Evolutionary conservation across 306 rosid genomes (phyloP), one percentile per base, ranked within the genome.

Genomic region (Fagus sylvatica): DNA sequence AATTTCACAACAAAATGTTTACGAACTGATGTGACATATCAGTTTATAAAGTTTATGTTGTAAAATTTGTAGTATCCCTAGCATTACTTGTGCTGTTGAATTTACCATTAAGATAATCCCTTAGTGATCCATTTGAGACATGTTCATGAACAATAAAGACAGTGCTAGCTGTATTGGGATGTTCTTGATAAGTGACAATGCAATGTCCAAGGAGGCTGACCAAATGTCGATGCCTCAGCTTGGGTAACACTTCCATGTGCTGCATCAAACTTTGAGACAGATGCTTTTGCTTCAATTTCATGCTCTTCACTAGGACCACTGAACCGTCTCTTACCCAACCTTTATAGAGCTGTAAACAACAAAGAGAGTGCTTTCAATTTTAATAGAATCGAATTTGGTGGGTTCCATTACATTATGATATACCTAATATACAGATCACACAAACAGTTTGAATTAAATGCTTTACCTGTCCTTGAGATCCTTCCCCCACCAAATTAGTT

Each of bases 161-260:
- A 12, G 89, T 76, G 79, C 82, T 79, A 74, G 78, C 71, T n/a
- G 81, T 42, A 69, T 84, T 89, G 55, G 92, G 86, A 72, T 80
- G 90, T 68, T 88, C 98, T 72, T 82, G 85, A 65, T 71, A 51
- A 77, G 88, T 83, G 71, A 88, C 75, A 55, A 80, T 67, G 79
- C 87, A 80, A 71, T 95, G 97, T 37, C 98, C 98, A 13, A 95
- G 74, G 72, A 95, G 85, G 79, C 98, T 92, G 71, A 92, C 98
- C 85, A 95, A 80, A 87, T 95, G 85, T 75, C 88, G 78, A 54
- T 95, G 97, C 88, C 98, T 89, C 62, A 92, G 82, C 85, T 85
- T 79, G 30, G 89, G 85, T 56, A 95, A 64, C 4, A 85, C 84
- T 60, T 86, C 91, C 84, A 89, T 80, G 73, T 77, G 84, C 79